Evolutionary conservation across 441 rosid genomes (phyloP), one percentile per base, ranked within the genome.

Genomic region (Pelargonium myrrhifolium): DNA sequence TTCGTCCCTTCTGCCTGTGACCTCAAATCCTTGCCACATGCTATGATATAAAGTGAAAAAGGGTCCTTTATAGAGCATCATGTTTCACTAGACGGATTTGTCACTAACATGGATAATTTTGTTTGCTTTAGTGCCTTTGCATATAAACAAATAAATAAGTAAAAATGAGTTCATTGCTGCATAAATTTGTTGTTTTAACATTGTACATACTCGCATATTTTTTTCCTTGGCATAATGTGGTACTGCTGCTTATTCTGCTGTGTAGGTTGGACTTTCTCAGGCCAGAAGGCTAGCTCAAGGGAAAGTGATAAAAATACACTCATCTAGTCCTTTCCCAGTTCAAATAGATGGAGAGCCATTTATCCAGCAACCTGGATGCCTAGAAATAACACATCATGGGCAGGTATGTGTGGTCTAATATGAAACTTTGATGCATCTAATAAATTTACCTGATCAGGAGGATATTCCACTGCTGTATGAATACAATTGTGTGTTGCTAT

Each of bases 311-410:
- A 83, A 74, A 74, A 80, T 86, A 80, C 91, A 84, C 62, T 75
- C 79, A 31, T 86, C 89, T 6, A 84, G 81, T 69, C 79, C 86
- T 60, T 86, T 83, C 69, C 91, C 91, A 20, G 85, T 86, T 65
- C 91, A 86, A 72, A 84, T 86, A 74, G 91, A 86, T 65, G 91
- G 91, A 69, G 91, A 86, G 71, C 91, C 91, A n/a, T 86, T 84
- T 74, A 86, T 86, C 63, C 87, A 83, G 62, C 85, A 86, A 75
- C 86, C 91, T 4, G 89, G 91, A 43, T 80, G 86, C 82, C 62
- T 86, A 75, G 89, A 86, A 70, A 84, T 86, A 72, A 79, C 81
- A 20, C 89, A 84, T 76, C 89, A 82, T 15, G 87, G 86, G 12
- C 89, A 86, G 89, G 91, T 86, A 81, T 31, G 21, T 31, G 6